A percentile compares a stretch with the other conserved stretches of the same genome.
Conservation (phyloP, 305 asterid species). For the Withania somnifera region DNA sequence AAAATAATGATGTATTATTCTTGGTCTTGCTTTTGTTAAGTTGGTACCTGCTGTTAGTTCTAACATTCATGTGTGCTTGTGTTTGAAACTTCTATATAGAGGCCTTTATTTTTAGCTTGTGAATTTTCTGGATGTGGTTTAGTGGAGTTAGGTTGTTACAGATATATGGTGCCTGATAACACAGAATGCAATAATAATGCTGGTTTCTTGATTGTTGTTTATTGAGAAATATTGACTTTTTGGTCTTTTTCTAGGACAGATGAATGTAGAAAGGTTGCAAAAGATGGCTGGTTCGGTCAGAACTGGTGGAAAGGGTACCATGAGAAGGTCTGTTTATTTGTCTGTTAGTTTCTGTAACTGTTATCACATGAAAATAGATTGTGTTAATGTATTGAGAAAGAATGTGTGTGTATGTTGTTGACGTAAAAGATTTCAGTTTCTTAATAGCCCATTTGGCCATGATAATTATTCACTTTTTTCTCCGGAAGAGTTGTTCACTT, state of each 20-base stretch:
- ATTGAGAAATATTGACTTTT: not conserved
- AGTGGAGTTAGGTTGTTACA: not conserved
- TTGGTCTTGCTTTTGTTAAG: not conserved
- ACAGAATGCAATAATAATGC: not conserved
- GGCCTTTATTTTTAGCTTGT: not conserved
- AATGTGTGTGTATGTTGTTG: not conserved
- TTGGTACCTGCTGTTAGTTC: not conserved
- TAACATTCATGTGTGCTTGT: not conserved
- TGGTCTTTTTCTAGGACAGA: conserved; percentile 20
- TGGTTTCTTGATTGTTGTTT: not conserved
- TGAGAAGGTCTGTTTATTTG: conserved; percentile 46
- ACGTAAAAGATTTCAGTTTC: not conserved
- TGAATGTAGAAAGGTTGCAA: conserved; percentile 67
- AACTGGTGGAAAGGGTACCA: conserved; percentile 78
- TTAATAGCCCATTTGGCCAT: not conserved
- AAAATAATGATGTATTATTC: not conserved
- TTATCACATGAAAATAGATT: not conserved
- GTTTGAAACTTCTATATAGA: not conserved
- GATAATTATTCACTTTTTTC: not conserved
- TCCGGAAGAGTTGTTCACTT: not conserved
- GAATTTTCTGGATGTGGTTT: not conserved
- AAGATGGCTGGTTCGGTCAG: conserved; percentile 86
- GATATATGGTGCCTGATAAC: not conserved
- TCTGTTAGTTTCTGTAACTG: not conserved
- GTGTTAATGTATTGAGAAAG: not conserved